These are phyloP conservation scores for Clarkia xantiana DNA, from an alignment of 345 rosid species.

Conservation along the genomic window DNA sequence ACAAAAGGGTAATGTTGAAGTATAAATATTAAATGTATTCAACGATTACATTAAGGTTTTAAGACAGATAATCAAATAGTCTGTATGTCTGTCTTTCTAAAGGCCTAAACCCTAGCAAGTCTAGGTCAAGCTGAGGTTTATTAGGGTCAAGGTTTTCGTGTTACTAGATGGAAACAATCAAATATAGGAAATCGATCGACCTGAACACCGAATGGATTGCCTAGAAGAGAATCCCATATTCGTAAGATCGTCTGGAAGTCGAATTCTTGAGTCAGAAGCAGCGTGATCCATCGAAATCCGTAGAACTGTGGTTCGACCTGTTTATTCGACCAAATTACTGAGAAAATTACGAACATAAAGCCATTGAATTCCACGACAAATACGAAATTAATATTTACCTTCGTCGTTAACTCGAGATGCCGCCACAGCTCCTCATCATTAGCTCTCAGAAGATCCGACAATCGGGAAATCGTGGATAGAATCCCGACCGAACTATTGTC, in stretches of 20 bases:
- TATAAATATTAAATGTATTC: neutral
- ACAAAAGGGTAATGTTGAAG: no score
- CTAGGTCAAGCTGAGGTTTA: no score
- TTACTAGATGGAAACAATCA: neutral
- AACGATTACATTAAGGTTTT: neutral
- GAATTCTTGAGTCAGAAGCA: conserved; percentile 66
- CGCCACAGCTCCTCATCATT: conserved; percentile 59
- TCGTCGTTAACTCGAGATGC: conserved; percentile 44
- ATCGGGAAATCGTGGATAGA: conserved; percentile 45
- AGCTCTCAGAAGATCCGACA: conserved; percentile 40
- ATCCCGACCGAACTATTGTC: conserved; percentile 62
- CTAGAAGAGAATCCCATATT: conserved; percentile 65
- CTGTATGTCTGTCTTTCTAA: no score
- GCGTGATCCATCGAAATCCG: conserved; percentile 59
- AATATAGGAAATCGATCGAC: conserved; percentile 12
- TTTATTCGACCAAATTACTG: neutral
- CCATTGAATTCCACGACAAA: neutral
- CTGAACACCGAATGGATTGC: conserved; percentile 53
- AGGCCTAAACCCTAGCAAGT: no score
- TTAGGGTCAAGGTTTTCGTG: no score
- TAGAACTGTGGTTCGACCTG: conserved; percentile 70
- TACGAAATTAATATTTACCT: conserved; percentile 16
- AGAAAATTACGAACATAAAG: no score
- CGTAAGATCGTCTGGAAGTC: conserved; percentile 42
- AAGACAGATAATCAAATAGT: no score